phyloP scores from a whole-genome alignment of 805 yeast species.

The Candida coquimbonensis region DNA sequence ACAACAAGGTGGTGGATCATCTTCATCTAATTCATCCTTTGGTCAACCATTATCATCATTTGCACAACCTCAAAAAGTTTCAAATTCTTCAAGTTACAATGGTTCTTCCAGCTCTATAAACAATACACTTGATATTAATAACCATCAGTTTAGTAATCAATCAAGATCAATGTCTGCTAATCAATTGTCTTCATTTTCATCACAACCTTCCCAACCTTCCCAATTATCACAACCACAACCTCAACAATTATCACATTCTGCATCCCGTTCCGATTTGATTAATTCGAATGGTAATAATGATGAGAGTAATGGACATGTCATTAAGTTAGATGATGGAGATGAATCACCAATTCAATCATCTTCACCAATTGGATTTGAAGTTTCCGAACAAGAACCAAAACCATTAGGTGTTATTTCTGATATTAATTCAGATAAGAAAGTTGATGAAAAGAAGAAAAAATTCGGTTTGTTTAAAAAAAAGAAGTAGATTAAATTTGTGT shows the following conservation, averaged over 20 bases:
- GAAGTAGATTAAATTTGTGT: background rate
- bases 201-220: background rate
- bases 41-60: no score
- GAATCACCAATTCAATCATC: background rate
- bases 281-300: no score
- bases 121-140: background rate
- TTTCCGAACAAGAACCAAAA: constrained; percentile 4
- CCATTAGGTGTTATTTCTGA: constrained; percentile 9
- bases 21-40: background rate
- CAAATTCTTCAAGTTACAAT: background rate
- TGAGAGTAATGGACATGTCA: background rate
- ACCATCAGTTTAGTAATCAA: constrained; percentile 1
- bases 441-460: constrained; percentile 8
- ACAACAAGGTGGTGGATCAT: background rate
- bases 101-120: constrained; percentile 5
- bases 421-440: background rate
- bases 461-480: constrained; percentile 9
- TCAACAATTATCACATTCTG: constrained; percentile 1
- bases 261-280: constrained; percentile 4
- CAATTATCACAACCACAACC: background rate
- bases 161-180: constrained; percentile 4
- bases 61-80: constrained; percentile 3
- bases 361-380: background rate
- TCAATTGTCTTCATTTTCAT: constrained; percentile 2
- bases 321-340: background rate